Evolutionary conservation across 805 yeast species (phyloP), one percentile per base, ranked within the genome.

Genomic region (Saturnispora zaruensis): DNA sequence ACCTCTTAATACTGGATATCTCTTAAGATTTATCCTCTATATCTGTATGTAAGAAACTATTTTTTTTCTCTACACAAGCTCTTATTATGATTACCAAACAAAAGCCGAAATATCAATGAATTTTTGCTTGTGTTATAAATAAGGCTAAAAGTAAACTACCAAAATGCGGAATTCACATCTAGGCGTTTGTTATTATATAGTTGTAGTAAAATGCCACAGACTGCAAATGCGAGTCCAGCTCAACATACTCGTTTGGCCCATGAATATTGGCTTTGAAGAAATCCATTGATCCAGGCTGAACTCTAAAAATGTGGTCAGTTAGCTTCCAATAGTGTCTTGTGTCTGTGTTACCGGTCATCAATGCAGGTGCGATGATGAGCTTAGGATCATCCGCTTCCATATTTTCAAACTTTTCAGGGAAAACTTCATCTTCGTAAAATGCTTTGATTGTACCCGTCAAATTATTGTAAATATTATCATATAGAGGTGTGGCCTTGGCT

Each of bases 301-400:
- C 81, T 52, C 89, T 71, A 67, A 70, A 84, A 50, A 84, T 80
- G 57, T 82, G 73, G 20, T 69, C 62, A 2, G 82, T 75, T 57
- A 84, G 66, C 45, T 67, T 61, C 87, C 87, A 81, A 64, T 80
- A 84, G 57, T 74, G 71, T 51, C 70, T 67, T 3, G 88, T 82
- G 60, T 84, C 90, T 5, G 89, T 83, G 63, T 82, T 82, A 20
- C 83, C 89, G 2, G 84, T 71, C 74, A 79, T 76, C 38, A 83
- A 61, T 24, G 76, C 68, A 2, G 89, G 87, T 2, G 84, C 71
- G 14, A 79, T 73, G 34, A 55, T 50, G 20, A 76, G 59, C 23
- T 58, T 48, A 11, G 45, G 49, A 8, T 48, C 37, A 6, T 34
- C n/a, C 3, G 9, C 20, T 11, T 9, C 11, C 43, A 50, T 50